Conservation (phyloP, 495 filamentous ascomycete genomes). For the Lentithecium fluviatile region DNA sequence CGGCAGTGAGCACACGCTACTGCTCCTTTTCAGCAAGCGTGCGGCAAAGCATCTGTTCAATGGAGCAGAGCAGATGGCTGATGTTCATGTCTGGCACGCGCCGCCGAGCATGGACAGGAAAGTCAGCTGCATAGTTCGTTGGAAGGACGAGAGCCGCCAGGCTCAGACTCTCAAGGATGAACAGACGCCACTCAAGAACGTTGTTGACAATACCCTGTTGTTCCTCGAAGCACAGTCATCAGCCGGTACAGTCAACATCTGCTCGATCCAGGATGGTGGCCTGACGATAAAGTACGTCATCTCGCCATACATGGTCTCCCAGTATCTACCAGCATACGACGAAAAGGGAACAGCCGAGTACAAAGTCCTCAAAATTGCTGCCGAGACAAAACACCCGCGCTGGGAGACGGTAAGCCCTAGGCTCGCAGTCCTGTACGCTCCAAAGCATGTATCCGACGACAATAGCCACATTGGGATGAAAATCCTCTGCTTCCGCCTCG, state of each 20-base stretch:
- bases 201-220: neutral
- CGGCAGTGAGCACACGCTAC: neutral
- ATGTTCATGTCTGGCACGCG: conserved; percentile 7
- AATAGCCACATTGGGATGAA: neutral
- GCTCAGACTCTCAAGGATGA: neutral
- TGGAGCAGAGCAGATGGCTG: conserved; percentile 15
- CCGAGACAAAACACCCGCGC: neutral
- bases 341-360: neutral
- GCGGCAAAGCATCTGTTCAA: conserved; percentile 17
- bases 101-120: conserved; percentile 3
- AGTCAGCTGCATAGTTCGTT: conserved; percentile 4
- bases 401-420: neutral
- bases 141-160: neutral
- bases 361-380: conserved; percentile 15
- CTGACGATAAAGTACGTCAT: conserved; percentile 14
- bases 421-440: conserved; percentile 19
- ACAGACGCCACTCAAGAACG: neutral
- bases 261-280: neutral
- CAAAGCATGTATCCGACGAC: neutral
- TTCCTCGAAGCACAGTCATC: conserved; percentile 12
- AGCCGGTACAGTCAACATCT: conserved; percentile 9
- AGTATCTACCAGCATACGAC: neutral
- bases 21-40: conserved; percentile 6
- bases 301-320: conserved; percentile 4
- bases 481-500: conserved; percentile 12